phyloP scores from a whole-genome alignment of 164 flowering plant species.

The Berberis vulgaris region DNA sequence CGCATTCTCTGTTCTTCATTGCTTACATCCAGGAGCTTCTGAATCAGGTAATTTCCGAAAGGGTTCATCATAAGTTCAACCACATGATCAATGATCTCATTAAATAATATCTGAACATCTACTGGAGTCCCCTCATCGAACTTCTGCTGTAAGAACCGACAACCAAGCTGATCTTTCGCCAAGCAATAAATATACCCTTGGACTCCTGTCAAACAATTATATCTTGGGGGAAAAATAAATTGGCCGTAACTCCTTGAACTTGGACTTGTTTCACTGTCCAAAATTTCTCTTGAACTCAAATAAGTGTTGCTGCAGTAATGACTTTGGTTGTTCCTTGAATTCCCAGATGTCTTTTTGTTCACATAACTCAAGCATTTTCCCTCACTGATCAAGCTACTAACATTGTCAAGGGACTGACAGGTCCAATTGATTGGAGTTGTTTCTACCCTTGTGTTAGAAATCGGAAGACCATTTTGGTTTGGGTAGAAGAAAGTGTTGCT shows the following conservation, averaged over 20 bases:
- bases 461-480: conserved; percentile 10
- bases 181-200: conserved; percentile 39
- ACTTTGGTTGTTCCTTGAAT: conserved; percentile 10
- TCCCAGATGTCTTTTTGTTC: conserved; percentile 12
- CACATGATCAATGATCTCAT: conserved; percentile 46
- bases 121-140: conserved; percentile 50
- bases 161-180: conserved; percentile 82
- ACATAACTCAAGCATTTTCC: conserved; percentile 23
- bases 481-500: conserved; percentile 13
- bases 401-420: conserved; percentile 19
- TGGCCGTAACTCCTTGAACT: conserved; percentile 9
- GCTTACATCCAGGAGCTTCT: conserved; percentile 73
- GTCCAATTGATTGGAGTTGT: conserved; percentile 11
- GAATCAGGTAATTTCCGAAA: conserved; percentile 88
- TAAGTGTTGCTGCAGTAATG: neutral
- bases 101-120: conserved; percentile 49
- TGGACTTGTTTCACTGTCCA: conserved; percentile 14
- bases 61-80: conserved; percentile 78
- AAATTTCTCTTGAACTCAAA: neutral
- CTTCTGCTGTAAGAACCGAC: conserved; percentile 56
- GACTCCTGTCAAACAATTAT: conserved; percentile 28
- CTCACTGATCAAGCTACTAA: conserved; percentile 33
- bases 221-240: conserved; percentile 18
- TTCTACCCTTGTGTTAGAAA: conserved; percentile 14
- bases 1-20: conserved; percentile 59